A percentile compares a stretch with the other conserved stretches of the same genome.
phyloP scores from a whole-genome alignment of 306 rosid species.

The Vigna unguiculata region DNA sequence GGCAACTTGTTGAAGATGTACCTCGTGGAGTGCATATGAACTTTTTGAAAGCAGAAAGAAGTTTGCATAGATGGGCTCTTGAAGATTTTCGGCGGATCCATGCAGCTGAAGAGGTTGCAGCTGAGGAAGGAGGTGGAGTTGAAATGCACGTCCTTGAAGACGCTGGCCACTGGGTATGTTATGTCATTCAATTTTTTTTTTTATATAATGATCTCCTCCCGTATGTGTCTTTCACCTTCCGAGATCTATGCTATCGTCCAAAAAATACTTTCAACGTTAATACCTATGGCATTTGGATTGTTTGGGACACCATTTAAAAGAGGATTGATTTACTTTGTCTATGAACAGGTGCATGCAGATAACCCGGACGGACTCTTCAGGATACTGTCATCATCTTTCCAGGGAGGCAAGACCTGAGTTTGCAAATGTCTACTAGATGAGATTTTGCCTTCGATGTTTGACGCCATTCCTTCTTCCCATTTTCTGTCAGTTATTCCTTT shows the following conservation, averaged over 20 bases:
- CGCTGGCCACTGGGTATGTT: constrained; percentile 96
- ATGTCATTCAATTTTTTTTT: constrained; percentile 15
- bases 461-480: constrained; percentile 5
- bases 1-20: constrained; percentile 96
- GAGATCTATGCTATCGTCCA: constrained; percentile 23
- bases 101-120: constrained; percentile 89
- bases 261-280: constrained; percentile 30
- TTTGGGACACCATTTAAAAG: constrained; percentile 12
- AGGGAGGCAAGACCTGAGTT: constrained; percentile 53
- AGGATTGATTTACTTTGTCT: constrained; percentile 22
- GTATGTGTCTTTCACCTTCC: constrained; percentile 10
- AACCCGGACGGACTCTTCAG: constrained; percentile 94
- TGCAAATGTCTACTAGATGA: background rate
- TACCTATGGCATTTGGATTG: background rate
- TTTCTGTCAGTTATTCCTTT: background rate
- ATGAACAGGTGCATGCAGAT: constrained; percentile 88
- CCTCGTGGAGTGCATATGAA: constrained; percentile 94
- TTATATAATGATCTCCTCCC: background rate
- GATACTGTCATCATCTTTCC: constrained; percentile 86
- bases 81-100: constrained; percentile 92
- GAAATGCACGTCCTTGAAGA: constrained; percentile 99
- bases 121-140: constrained; percentile 96
- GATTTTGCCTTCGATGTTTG: constrained; percentile 19
- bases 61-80: constrained; percentile 98
- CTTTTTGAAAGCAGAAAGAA: constrained; percentile 97